Percentiles rank a stretch among this genome's conserved stretches.
Conservation (phyloP, 1,284 basidiomycete species). For the Microbotryum saponariae region DNA sequence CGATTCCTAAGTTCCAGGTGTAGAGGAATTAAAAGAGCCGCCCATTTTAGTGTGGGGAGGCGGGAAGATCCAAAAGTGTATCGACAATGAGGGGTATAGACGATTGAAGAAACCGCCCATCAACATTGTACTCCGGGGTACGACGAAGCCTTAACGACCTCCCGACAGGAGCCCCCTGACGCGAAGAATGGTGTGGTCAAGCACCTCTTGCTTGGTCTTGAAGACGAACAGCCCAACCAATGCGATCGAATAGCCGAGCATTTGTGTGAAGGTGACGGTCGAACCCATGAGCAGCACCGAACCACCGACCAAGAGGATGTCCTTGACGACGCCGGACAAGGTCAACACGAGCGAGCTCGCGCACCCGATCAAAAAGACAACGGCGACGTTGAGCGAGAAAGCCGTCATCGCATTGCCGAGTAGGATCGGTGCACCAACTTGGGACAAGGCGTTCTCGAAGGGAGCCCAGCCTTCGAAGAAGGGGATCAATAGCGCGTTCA, state of each 20-base stretch:
- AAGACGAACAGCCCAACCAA: conserved; percentile 21
- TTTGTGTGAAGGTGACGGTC: conserved; percentile 43
- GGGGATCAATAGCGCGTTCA: conserved; percentile 45
- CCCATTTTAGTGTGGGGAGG: too few relatives aligned
- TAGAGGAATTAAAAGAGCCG: too few relatives aligned
- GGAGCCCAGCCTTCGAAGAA: conserved; percentile 46
- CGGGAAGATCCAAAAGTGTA: too few relatives aligned
- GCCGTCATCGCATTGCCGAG: conserved; percentile 46
- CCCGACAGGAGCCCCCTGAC: neutral
- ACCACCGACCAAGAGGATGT: conserved; percentile 46
- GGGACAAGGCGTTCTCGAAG: conserved; percentile 40
- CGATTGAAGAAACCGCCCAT: too few relatives aligned
- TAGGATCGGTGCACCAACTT: conserved; percentile 43
- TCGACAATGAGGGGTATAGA: too few relatives aligned
- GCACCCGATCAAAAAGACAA: conserved; percentile 45
- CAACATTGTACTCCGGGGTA: too few relatives aligned
- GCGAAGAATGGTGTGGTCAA: conserved; percentile 27
- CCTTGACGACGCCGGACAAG: conserved; percentile 42
- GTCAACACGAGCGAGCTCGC: conserved; percentile 44
- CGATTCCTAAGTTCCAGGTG: too few relatives aligned
- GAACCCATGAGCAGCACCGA: conserved; percentile 45
- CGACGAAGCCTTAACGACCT: too few relatives aligned
- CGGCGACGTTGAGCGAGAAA: conserved; percentile 47
- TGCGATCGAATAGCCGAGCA: conserved; percentile 32
- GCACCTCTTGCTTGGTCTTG: conserved; percentile 23